Conservation (phyloP, 371 early-diverging fungal genomes). For the Rhizopus stolonifer region DNA sequence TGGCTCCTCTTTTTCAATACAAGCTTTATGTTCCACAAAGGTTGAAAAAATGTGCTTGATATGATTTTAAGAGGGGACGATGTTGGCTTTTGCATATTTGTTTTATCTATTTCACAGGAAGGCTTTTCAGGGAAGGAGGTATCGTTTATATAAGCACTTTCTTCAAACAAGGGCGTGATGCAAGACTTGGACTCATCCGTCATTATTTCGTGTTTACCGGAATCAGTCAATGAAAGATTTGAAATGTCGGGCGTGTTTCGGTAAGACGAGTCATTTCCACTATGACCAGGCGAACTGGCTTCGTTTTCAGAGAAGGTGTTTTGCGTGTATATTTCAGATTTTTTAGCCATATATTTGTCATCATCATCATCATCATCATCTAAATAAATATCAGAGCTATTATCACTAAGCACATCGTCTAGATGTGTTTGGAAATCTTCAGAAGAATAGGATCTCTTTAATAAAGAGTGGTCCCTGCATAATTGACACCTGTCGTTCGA, state of each 20-base stretch:
- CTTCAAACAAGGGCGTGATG: background rate
- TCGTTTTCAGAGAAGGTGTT: background rate
- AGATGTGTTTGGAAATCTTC: background rate
- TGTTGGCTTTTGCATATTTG: background rate
- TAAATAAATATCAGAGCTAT: background rate
- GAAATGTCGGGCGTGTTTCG: background rate
- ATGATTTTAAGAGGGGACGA: background rate
- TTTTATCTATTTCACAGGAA: background rate
- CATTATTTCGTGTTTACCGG: background rate
- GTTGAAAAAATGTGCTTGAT: background rate
- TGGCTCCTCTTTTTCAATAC: background rate
- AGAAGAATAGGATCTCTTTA: background rate
- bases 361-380: background rate
- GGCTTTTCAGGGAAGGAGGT: background rate
- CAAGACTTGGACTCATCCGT: background rate
- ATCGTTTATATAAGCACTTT: background rate
- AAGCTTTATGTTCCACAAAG: background rate
- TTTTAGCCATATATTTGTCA: background rate
- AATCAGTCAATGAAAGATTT: background rate
- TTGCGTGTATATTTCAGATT: too few relatives aligned
- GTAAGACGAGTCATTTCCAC: background rate
- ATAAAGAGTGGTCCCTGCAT: background rate
- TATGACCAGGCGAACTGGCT: background rate
- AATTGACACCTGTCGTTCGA: background rate
- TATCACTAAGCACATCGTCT: background rate